Evolutionary conservation across 179 eudicot genomes (phyloP), one percentile per base, ranked within the genome.

Genomic region (Silene noctiflora): DNA sequence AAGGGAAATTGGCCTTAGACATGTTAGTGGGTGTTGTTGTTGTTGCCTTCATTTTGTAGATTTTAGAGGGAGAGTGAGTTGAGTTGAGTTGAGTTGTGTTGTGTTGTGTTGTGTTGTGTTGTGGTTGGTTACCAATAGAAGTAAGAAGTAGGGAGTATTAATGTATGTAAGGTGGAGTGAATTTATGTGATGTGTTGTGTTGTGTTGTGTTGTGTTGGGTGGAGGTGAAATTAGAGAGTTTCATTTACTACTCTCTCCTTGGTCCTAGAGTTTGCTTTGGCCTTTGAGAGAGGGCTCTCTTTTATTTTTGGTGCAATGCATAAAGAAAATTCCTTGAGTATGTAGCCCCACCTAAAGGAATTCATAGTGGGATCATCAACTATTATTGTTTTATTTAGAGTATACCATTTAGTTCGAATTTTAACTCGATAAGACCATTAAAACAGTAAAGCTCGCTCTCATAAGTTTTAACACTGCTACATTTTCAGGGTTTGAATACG

Each of bases 1-100:
- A 81, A 0, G 84, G 84, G 81, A 77, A 81, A 51, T 81, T 81
- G 60, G 77, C 33, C 77, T 68, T 81, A 53, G 81, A 74, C 81
- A 81, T 77, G 61, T 69, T 73, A 17, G 48, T 35, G 0, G 59
- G 61, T 53, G 59, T 46, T 53, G 76, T 25, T 53, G 76, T 25
- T 63, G 73, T 67, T 73, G 71, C 69, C 51, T 21, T 77, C 81
- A 73, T 81, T 66, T 19, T 9, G 10, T 17, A 4, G 5, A 25
- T 5, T 35, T 35, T 35, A 35, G 48, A 33, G 67, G 17, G 56
- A 56, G 68, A 64, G 24, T 24, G 35, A 27, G 33, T 12, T 64
- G 31, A 29, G 75, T n/a, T n/a, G n/a, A n/a, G 29, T 27, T 27
- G 29, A n/a, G n/a, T n/a, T 27, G 29, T 27, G 29, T 27, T 27